A percentile compares a stretch with the other conserved stretches of the same genome.
Evolutionary conservation across 164 flowering plant genomes (phyloP).

Genomic region (Liriodendron chinense): DNA sequence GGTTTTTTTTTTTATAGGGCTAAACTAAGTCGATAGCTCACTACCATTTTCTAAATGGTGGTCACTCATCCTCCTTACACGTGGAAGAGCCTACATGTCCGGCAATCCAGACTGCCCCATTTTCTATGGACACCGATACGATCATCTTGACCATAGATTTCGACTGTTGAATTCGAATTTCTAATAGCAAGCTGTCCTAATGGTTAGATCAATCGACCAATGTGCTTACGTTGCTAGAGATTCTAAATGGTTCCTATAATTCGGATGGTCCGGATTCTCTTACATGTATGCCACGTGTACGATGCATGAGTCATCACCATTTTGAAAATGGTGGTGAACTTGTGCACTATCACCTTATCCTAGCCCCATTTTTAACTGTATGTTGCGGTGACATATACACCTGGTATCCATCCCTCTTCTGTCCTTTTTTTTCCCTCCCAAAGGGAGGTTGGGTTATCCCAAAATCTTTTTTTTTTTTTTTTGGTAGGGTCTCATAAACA

Average conservation of each 20-base stretch:
- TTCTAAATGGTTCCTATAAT: not conserved
- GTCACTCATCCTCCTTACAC: not conserved
- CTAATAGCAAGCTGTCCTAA: too few species aligned
- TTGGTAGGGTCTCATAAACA: constrained; percentile 9
- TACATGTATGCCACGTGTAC: not conserved
- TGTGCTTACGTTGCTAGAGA: not conserved
- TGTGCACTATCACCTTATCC: not conserved
- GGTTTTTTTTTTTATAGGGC: not conserved
- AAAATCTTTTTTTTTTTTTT: not conserved
- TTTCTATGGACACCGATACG: not conserved
- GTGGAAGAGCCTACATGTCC: not conserved
- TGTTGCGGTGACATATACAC: not conserved
- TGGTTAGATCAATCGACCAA: not conserved
- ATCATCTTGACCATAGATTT: not conserved
- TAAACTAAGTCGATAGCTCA: not conserved
- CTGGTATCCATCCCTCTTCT: not conserved
- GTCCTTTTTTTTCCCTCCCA: constrained; percentile 2
- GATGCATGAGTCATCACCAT: not conserved
- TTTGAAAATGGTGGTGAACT: not conserved
- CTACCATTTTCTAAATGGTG: not conserved
- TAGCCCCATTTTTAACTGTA: not conserved
- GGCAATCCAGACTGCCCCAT: not conserved
- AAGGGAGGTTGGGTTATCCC: not conserved
- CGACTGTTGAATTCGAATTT: not conserved
- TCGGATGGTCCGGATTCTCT: not conserved